These are phyloP conservation scores for Centaurea solstitialis DNA, from an alignment of 129 eudicot genomes.

Conservation along the genomic window DNA sequence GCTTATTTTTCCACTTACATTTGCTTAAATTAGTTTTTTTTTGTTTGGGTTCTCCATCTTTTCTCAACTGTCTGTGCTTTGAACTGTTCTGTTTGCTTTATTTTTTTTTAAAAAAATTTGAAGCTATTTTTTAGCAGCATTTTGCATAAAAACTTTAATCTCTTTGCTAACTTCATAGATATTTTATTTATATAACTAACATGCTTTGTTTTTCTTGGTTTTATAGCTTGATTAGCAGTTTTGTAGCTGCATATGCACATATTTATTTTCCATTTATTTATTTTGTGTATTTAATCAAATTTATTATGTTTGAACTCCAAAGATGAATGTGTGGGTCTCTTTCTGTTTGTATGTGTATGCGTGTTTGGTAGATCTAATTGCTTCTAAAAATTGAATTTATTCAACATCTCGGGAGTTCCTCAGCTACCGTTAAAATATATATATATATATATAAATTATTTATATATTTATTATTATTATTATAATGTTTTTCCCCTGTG, in stretches of 20 bases:
- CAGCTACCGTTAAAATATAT: conserved; percentile 11
- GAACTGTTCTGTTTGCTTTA: not conserved
- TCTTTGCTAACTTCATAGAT: conserved; percentile 1
- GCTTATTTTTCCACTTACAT: not conserved
- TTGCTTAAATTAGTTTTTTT: not conserved
- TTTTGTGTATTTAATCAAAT: not conserved
- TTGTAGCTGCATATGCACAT: conserved; percentile 10
- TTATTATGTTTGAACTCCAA: not conserved
- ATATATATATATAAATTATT: not conserved
- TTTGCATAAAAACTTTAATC: not conserved
- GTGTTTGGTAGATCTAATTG: conserved; percentile 25
- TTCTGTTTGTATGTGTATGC: conserved; percentile 13
- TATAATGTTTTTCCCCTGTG: conserved; percentile 4
- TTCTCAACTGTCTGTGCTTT: not conserved
- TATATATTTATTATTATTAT: not conserved
- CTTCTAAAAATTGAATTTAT: conserved; percentile 25
- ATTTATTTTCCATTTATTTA: not conserved
- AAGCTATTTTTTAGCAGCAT: not conserved
- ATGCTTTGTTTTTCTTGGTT: not conserved
- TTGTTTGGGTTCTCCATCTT: not conserved
- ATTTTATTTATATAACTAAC: not conserved
- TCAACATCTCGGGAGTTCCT: conserved; percentile 26
- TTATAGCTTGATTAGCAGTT: conserved; percentile 2
- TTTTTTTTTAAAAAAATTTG: not conserved
- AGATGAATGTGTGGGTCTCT: not conserved